Conservation (phyloP, 495 filamentous ascomycete species). For the Wilcoxina mikolae region DNA sequence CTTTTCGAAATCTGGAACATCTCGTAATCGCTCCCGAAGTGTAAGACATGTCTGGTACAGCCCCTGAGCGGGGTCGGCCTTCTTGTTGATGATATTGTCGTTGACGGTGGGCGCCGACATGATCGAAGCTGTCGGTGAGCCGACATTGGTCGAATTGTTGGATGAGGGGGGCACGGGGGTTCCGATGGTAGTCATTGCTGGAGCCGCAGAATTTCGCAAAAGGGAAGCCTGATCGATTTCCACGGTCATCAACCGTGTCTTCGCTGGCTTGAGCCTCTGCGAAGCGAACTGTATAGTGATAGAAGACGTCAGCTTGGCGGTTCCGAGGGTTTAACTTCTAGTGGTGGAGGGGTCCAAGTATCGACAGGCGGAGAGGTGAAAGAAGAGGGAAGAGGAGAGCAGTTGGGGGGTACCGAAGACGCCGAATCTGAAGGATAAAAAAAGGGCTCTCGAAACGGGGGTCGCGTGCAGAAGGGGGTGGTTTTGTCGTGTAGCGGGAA, state of each 20-base stretch:
- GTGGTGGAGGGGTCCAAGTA: neutral
- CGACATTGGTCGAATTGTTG: neutral
- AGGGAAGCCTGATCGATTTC: slow-evolving; percentile 27
- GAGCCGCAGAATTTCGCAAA: slow-evolving; percentile 16
- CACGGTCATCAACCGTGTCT: slow-evolving; percentile 30
- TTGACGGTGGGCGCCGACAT: slow-evolving; percentile 24
- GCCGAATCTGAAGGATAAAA: neutral
- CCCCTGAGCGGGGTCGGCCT: slow-evolving; percentile 70
- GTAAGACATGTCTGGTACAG: slow-evolving; percentile 89
- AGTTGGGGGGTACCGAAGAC: neutral
- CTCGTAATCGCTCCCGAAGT: slow-evolving; percentile 60
- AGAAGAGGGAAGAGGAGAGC: neutral
- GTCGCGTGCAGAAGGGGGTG: neutral
- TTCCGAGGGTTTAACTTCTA: slow-evolving; percentile 8
- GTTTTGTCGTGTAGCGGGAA: neutral
- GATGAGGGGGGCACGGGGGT: slow-evolving; percentile 25
- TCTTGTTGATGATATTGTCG: slow-evolving; percentile 69
- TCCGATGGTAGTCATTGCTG: slow-evolving; percentile 13
- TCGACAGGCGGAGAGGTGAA: neutral
- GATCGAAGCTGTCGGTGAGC: neutral
- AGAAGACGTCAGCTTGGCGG: slow-evolving; percentile 27
- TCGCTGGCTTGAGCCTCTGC: slow-evolving; percentile 30
- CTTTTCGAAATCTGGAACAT: slow-evolving; percentile 66
- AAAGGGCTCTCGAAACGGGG: neutral
- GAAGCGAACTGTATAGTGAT: slow-evolving; percentile 27